phyloP scores from a whole-genome alignment of 768 basidiomycete genomes.

The Termitomyces sp. region DNA sequence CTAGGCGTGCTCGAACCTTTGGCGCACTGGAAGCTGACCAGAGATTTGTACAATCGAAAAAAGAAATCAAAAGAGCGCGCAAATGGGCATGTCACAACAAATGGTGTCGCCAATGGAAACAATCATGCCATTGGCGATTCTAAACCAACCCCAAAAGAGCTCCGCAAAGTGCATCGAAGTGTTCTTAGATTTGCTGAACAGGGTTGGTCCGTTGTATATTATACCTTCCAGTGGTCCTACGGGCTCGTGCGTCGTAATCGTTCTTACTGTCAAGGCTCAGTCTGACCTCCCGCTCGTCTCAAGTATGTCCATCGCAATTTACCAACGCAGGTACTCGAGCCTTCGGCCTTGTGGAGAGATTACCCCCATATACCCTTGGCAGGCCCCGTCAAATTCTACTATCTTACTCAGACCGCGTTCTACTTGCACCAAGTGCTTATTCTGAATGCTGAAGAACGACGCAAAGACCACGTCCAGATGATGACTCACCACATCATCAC shows the following conservation, averaged over 20 bases:
- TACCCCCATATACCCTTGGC: conserved; percentile 84
- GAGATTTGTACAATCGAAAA: conserved; percentile 35
- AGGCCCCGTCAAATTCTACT: conserved; percentile 85
- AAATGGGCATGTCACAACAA: conserved; percentile 16
- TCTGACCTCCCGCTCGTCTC: conserved; percentile 4
- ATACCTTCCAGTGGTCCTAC: conserved; percentile 64
- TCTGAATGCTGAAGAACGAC: conserved; percentile 85
- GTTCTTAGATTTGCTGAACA: conserved; percentile 93
- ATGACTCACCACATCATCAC: conserved; percentile 94
- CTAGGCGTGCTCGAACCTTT: conserved; percentile 75
- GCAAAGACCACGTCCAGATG: conserved; percentile 96
- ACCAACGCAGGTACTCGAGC: conserved; percentile 60
- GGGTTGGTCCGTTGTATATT: conserved; percentile 86
- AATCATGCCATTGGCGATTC: conserved; percentile 16
- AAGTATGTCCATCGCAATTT: conserved; percentile 80
- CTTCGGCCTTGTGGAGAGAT: conserved; percentile 62
- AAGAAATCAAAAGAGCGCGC: conserved; percentile 21
- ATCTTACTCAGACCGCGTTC: conserved; percentile 79
- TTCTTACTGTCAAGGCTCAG: conserved; percentile 1
- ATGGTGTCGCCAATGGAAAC: conserved; percentile 30
- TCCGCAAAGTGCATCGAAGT: conserved; percentile 58
- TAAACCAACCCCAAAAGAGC: conserved; percentile 34
- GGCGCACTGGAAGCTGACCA: conserved; percentile 67
- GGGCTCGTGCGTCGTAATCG: conserved; percentile 67
- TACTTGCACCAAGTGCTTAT: conserved; percentile 91